These are phyloP conservation scores for Carex cristatella DNA, from an alignment of 176 grass and related monocot genomes.

Conservation along the genomic window DNA sequence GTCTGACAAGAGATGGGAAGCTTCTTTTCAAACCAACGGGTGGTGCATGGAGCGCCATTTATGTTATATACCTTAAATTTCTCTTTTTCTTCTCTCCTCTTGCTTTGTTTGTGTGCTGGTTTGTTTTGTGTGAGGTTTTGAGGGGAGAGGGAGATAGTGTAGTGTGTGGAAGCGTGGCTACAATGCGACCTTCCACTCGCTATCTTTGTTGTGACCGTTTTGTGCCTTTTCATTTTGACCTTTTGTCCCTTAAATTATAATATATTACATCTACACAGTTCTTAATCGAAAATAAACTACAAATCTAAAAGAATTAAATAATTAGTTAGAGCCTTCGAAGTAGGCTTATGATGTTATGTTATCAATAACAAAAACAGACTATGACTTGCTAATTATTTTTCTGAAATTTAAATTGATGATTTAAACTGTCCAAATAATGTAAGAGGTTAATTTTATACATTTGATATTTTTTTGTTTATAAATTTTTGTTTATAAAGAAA, in stretches of 20 bases:
- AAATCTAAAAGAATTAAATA: background rate
- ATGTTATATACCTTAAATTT: slow-evolving; percentile 9
- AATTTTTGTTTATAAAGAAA: too few relatives aligned
- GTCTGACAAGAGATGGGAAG: slow-evolving; percentile 19
- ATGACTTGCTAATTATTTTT: too few relatives aligned
- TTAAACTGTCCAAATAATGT: background rate
- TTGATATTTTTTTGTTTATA: too few relatives aligned
- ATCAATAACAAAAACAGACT: too few relatives aligned
- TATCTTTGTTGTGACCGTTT: slow-evolving; percentile 43
- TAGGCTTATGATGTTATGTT: too few relatives aligned
- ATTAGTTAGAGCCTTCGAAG: background rate
- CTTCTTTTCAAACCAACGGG: slow-evolving; percentile 19
- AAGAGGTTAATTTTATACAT: background rate
- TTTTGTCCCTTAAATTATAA: background rate
- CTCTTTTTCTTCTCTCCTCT: background rate
- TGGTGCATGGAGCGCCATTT: slow-evolving; percentile 57
- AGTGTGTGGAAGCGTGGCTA: slow-evolving; percentile 49
- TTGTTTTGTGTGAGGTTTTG: slow-evolving; percentile 1
- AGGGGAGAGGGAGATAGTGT: background rate
- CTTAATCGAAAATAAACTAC: background rate
- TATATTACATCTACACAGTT: background rate
- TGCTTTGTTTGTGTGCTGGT: slow-evolving; percentile 11
- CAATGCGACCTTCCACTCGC: slow-evolving; percentile 49
- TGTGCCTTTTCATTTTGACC: background rate
- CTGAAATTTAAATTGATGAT: too few relatives aligned